A percentile compares a stretch with the other conserved stretches of the same genome.
These are phyloP conservation scores for Lentinus polychrous DNA, from an alignment of 1,284 basidiomycete genomes.

Conservation along the genomic window DNA sequence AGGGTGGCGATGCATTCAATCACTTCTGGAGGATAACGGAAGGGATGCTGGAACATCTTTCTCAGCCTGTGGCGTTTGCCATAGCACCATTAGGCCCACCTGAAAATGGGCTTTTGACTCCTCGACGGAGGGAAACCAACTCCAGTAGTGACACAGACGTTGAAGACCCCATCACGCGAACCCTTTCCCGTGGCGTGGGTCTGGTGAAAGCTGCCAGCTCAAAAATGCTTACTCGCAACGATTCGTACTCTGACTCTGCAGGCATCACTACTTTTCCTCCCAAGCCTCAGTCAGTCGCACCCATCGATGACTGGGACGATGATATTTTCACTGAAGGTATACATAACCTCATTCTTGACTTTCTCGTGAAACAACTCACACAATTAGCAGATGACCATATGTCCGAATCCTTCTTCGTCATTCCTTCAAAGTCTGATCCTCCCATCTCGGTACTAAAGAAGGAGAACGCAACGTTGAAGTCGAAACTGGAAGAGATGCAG, in stretches of 20 bases:
- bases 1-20: constrained; percentile 67
- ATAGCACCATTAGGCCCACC: constrained; percentile 60
- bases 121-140: constrained; percentile 38
- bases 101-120: constrained; percentile 22
- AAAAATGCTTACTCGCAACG: constrained; percentile 23
- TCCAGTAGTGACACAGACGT: constrained; percentile 57
- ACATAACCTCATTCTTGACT: constrained; percentile 2
- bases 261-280: constrained; percentile 24
- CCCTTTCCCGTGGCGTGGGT: constrained; percentile 22
- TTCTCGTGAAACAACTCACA: neutral
- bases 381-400: constrained; percentile 42
- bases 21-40: constrained; percentile 82
- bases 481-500: constrained; percentile 49
- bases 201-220: constrained; percentile 26
- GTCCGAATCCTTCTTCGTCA: constrained; percentile 72
- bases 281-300: constrained; percentile 19
- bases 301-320: constrained; percentile 34
- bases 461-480: constrained; percentile 58
- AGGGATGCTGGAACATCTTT: constrained; percentile 73
- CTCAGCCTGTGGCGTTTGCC: constrained; percentile 80
- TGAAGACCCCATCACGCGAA: constrained; percentile 44
- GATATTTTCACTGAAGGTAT: constrained; percentile 36
- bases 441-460: constrained; percentile 44
- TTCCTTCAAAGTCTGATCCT: constrained; percentile 49
- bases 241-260: constrained; percentile 18